A percentile compares a stretch with the other conserved stretches of the same genome.
Conservation (phyloP, 495 filamentous ascomycete genomes). For the Aspergillus nanangensis region DNA sequence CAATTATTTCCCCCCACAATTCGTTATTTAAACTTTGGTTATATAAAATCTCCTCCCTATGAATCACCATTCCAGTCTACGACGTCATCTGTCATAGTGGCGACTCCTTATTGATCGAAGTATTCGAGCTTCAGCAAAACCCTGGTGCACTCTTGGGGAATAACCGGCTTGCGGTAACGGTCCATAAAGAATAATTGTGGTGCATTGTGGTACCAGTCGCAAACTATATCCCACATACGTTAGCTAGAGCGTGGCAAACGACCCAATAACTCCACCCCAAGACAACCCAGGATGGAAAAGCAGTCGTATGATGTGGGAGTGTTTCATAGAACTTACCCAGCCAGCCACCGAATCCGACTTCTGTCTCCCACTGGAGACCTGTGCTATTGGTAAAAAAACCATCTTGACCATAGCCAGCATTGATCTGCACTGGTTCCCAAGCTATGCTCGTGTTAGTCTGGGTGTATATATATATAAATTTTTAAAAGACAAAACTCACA, state of each 20-base stretch:
- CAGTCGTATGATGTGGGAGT: too few relatives aligned
- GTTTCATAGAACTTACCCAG: constrained; percentile 44
- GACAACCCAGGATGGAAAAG: too few relatives aligned
- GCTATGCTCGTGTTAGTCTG: constrained; percentile 16
- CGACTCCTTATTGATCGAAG: background rate
- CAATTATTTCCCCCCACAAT: too few relatives aligned
- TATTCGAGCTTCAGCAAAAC: constrained; percentile 32
- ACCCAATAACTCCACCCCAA: background rate
- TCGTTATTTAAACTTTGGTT: too few relatives aligned
- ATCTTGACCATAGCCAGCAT: constrained; percentile 27
- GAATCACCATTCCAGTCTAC: too few relatives aligned
- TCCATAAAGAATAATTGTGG: constrained; percentile 51
- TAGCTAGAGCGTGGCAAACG: constrained; percentile 3
- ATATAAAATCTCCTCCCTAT: too few relatives aligned
- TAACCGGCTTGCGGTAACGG: constrained; percentile 17
- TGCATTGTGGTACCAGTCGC: constrained; percentile 51
- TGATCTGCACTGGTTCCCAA: constrained; percentile 40
- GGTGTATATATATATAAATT: too few relatives aligned
- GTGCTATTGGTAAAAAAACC: constrained; percentile 37
- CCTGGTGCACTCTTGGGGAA: constrained; percentile 42
- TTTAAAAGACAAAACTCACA: constrained; percentile 16
- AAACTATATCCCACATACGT: constrained; percentile 38
- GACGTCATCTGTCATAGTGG: too few relatives aligned
- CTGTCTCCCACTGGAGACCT: constrained; percentile 32
- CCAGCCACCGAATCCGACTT: constrained; percentile 46